These are phyloP conservation scores for Lasiosphaeria ovina DNA, from an alignment of 495 filamentous ascomycete genomes.

Conservation along the genomic window DNA sequence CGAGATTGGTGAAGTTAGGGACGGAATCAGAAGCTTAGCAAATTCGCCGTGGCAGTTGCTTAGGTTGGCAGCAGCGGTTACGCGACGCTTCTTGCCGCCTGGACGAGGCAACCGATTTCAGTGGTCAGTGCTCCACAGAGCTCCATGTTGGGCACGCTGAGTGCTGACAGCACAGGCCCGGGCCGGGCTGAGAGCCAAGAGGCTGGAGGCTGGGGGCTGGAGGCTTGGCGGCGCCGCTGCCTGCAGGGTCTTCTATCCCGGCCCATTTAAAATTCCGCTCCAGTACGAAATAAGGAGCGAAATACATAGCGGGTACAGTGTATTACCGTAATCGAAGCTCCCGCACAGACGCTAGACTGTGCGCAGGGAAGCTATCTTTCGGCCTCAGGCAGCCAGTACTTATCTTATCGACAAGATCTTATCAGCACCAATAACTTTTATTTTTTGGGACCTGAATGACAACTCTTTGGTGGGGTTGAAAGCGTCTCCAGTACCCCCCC, in stretches of 20 bases:
- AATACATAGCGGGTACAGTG: too few relatives aligned
- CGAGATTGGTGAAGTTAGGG: slow-evolving; percentile 6
- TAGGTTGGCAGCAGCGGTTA: slow-evolving; percentile 32
- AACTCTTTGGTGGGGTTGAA: slow-evolving; percentile 29
- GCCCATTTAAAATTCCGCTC: slow-evolving; percentile 16
- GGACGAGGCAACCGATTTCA: slow-evolving; percentile 21
- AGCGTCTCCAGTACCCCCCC: not conserved
- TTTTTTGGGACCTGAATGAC: slow-evolving; percentile 20
- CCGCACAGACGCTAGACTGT: too few relatives aligned
- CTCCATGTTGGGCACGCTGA: not conserved
- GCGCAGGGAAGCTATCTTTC: too few relatives aligned
- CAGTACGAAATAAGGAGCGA: too few relatives aligned
- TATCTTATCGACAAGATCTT: slow-evolving; percentile 17
- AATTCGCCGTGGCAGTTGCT: slow-evolving; percentile 17
- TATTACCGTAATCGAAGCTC: not conserved
- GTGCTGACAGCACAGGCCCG: not conserved
- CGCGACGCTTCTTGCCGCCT: slow-evolving; percentile 44
- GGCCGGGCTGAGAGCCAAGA: slow-evolving; percentile 3
- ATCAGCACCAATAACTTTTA: slow-evolving; percentile 7
- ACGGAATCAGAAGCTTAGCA: slow-evolving; percentile 26
- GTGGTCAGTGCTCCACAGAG: slow-evolving; percentile 18
- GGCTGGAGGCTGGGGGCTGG: not conserved
- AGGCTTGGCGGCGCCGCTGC: not conserved
- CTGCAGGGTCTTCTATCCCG: not conserved
- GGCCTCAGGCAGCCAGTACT: not conserved